These are phyloP conservation scores for Phylloporus arenicola DNA, from an alignment of 768 basidiomycete genomes.

Conservation along the genomic window DNA sequence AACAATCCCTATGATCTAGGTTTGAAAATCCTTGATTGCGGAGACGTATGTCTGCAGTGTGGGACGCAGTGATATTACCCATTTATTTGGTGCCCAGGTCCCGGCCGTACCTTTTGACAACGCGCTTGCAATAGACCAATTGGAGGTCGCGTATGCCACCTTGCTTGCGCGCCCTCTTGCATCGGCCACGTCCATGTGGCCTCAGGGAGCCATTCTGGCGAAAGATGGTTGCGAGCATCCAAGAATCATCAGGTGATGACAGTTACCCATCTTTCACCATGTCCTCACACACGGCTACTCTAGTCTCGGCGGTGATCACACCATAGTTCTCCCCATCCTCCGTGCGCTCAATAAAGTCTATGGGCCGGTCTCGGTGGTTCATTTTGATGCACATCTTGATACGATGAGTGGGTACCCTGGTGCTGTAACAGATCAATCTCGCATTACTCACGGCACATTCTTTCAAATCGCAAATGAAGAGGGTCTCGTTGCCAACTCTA, in stretches of 20 bases:
- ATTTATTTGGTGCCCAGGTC: constrained; percentile 39
- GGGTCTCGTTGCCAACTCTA: constrained; percentile 64
- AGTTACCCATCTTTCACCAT: background rate
- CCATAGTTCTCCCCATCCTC: constrained; percentile 82
- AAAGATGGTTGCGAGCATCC: constrained; percentile 66
- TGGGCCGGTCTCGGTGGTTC: constrained; percentile 77
- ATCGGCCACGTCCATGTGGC: constrained; percentile 17
- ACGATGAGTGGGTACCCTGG: constrained; percentile 39
- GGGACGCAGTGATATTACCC: no score
- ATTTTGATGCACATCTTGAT: constrained; percentile 76
- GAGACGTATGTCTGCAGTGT: constrained; percentile 49
- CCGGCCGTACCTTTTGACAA: constrained; percentile 81
- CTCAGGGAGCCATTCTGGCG: constrained; percentile 33
- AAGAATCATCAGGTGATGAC: constrained; percentile 56
- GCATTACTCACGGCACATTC: constrained; percentile 79
- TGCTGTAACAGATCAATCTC: constrained; percentile 30
- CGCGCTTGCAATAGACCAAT: constrained; percentile 55
- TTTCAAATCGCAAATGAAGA: constrained; percentile 57
- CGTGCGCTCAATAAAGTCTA: constrained; percentile 69
- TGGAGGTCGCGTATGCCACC: constrained; percentile 79
- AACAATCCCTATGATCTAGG: constrained; percentile 58
- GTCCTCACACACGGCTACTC: background rate
- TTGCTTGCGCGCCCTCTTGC: constrained; percentile 55
- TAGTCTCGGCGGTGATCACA: constrained; percentile 79
- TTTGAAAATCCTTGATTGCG: constrained; percentile 70